Conservation (phyloP, 2,329 filamentous ascomycete species). For the Chaetomium sp. region DNA sequence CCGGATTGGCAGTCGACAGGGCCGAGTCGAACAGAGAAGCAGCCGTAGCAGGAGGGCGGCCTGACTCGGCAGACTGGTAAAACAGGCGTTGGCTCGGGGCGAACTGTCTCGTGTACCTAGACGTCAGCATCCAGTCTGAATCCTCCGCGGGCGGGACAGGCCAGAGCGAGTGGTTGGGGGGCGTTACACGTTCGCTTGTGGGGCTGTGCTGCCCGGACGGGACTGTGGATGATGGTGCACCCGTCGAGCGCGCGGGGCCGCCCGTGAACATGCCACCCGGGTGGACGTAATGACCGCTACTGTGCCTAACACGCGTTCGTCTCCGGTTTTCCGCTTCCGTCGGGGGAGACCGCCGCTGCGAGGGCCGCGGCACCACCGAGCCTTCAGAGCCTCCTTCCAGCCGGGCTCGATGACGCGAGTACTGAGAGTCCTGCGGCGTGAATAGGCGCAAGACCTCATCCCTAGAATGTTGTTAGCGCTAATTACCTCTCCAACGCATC, state of each 20-base stretch:
- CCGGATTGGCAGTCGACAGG: neutral
- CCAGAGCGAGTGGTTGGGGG: constrained; percentile 10
- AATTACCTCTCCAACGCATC: no score
- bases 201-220: constrained; percentile 13
- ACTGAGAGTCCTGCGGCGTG: neutral
- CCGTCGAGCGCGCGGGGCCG: neutral
- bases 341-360: constrained; percentile 23
- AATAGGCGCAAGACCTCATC: constrained; percentile 1
- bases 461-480: neutral
- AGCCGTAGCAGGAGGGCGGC: neutral
- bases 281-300: constrained; percentile 15
- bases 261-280: constrained; percentile 1
- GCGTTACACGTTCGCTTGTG: constrained; percentile 20
- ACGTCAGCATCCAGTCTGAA: constrained; percentile 14
- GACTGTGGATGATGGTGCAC: neutral
- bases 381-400: constrained; percentile 3
- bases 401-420: constrained; percentile 1
- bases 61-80: constrained; percentile 1
- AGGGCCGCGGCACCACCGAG: constrained; percentile 10
- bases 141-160: constrained; percentile 6
- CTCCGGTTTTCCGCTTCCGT: constrained; percentile 23
- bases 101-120: constrained; percentile 13
- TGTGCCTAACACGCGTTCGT: constrained; percentile 23
- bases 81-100: constrained; percentile 6
- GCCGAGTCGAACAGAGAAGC: constrained; percentile 2